A percentile compares a stretch with the other conserved stretches of the same genome.
Conservation (phyloP, 345 rosid genomes). For the Murraya koenigii region DNA sequence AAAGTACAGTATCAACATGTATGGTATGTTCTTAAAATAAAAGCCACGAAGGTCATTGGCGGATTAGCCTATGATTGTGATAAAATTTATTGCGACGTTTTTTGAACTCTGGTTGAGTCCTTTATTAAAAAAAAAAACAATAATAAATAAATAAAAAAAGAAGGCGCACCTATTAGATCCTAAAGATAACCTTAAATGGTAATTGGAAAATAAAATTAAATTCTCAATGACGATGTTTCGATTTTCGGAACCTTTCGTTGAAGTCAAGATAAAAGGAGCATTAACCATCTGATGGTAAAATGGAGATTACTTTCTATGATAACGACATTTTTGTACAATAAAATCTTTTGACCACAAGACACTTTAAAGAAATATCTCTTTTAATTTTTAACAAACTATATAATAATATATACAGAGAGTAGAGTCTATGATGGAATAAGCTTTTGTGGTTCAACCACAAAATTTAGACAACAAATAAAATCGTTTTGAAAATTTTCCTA, state of each 20-base stretch:
- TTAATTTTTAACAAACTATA: too few relatives aligned
- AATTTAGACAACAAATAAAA: too few relatives aligned
- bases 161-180: neutral
- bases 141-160: too few relatives aligned
- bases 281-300: neutral
- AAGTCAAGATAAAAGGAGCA: neutral
- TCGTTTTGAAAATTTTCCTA: too few relatives aligned
- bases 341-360: neutral
- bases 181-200: conserved; percentile 3
- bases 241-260: neutral
- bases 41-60: neutral
- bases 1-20: neutral
- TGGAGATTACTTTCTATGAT: neutral
- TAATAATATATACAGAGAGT: too few relatives aligned
- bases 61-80: conserved; percentile 8
- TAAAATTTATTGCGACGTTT: neutral
- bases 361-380: neutral
- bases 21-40: neutral
- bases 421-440: too few relatives aligned
- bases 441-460: too few relatives aligned
- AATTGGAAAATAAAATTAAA: neutral
- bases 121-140: neutral
- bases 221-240: conserved; percentile 13
- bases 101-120: neutral
- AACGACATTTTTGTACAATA: neutral